Base-by-base conservation (phyloP, 371 early-diverging fungal species). In the Mucor indicus region DNA sequence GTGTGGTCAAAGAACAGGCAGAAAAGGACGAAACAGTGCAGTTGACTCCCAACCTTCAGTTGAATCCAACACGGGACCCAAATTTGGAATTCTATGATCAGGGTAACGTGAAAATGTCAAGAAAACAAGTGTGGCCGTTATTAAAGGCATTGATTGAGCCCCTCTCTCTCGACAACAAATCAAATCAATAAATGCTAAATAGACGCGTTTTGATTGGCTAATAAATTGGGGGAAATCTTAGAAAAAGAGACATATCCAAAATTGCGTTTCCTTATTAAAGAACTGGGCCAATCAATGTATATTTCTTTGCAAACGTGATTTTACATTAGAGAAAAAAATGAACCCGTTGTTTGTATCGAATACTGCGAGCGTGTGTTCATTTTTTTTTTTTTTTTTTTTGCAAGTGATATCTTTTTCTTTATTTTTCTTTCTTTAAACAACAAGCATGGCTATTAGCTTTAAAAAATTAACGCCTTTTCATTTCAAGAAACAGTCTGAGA, bases 71-170 rank as follows among this genome's bases (percentile, higher is more conserved):
- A n/a, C n/a, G n/a, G n/a, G n/a, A n/a, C n/a, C n/a, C n/a, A n/a
- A 20, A 24, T 48, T 33, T 11, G 27, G 17, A 42, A 1, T 31
- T 21, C 4, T 86, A 81, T 50, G 25, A 47, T 1, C 85, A 84
- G 50, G 53, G 60, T 22, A 85, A 87, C 50, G 46, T 66, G 23
- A 66, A 75, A n/a, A 66, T 70, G 63, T 80, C 84, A 3, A 68
- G 90, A 7, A 90, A 90, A 54, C 83, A 86, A 53, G 56, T 87
- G 7, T 86, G 85, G 80, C 90, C 90, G 5, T 37, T 59, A 8
- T 35, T 58, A 20, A 52, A 48, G 23, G 32, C 42, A 20, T 45
- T 43, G 46, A 46, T 48, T 11, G 35, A 33, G 12, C 30, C 30
- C 30, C 12, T 12, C 30, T 29, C 12, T 29, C 12, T 29, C 30